Conservation (phyloP, 106 monocot species). For the Acorus gramineus region DNA sequence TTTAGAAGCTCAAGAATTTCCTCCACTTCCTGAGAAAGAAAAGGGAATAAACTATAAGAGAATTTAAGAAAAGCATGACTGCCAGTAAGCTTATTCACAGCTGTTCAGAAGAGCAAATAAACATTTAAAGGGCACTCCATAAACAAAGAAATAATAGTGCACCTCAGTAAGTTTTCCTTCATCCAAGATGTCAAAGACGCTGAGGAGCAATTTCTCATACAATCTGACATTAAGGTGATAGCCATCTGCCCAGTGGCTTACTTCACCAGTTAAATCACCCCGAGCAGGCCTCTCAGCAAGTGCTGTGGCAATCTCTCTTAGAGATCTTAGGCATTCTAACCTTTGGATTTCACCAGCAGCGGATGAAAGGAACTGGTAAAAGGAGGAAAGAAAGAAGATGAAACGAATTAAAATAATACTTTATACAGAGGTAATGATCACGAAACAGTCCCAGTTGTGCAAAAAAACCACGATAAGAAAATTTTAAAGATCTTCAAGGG, state of each 20-base stretch:
- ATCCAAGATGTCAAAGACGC: constrained; percentile 91
- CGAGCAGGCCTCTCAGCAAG: constrained; percentile 93
- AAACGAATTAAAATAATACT: background rate
- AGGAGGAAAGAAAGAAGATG: background rate
- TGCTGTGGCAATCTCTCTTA: constrained; percentile 57
- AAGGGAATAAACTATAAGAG: background rate
- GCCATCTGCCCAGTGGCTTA: constrained; percentile 97
- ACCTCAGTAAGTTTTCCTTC: constrained; percentile 94
- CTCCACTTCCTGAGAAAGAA: constrained; percentile 64
- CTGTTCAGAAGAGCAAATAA: no score
- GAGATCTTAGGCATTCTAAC: constrained; percentile 59
- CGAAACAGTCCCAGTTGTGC: no score
- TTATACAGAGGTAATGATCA: background rate
- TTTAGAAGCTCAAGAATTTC: constrained; percentile 88
- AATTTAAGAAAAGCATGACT: background rate
- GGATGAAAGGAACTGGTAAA: constrained; percentile 61
- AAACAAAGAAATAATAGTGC: constrained; percentile 8
- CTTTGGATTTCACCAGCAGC: constrained; percentile 76
- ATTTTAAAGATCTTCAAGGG: background rate
- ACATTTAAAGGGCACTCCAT: background rate
- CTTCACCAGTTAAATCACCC: constrained; percentile 86
- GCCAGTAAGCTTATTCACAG: background rate
- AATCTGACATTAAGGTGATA: constrained; percentile 83
- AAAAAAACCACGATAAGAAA: no score
- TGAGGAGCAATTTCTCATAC: constrained; percentile 85